Evolutionary conservation across 1,284 basidiomycete genomes (phyloP), one percentile per base, ranked within the genome.

Genomic region (Pseudozyma hubeiensis): DNA sequence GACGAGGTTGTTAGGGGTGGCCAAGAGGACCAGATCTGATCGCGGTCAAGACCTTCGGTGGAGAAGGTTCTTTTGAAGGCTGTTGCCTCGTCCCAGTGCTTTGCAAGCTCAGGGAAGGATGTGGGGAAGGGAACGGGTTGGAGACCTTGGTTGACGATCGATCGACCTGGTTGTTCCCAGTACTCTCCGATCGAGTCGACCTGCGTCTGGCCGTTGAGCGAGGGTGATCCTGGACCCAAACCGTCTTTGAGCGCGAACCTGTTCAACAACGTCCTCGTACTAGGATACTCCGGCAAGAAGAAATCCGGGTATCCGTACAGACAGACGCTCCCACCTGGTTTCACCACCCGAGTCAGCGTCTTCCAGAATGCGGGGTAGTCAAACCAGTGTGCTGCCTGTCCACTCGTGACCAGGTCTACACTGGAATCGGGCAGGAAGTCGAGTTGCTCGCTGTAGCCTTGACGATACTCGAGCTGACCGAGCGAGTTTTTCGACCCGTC

Each of bases 361-460:
- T 87, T 88, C 91, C 93, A 94, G 7, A 91, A 87, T 64, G 87
- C 88, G 4, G 84, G 80, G 87, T 91, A 92, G 78, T 93, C 87
- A 81, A 94, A 94, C 93, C 93, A 94, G 82, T 96, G 93, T 0
- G 90, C 90, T 0, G 93, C 90, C 84, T 94, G 93, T 1, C 91
- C 92, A 91, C 64, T 87, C 6, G 91, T 88, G 39, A 93, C 86
- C 60, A 95, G 83, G 83, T 95, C 93, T 4, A 92, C 90, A 48
- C 87, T 89, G 1, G 84, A 86, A 43, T 89, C 87, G 30, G 86
- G 82, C 4, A 91, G 64, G 51, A 89, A 88, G 0, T 83, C 59
- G 9, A 93, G 85, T 10, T 88, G 85, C 75, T 92, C 91, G 4
- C 89, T 89, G 5, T 85, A 69, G 11, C 87, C 88, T 76, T 89